Percentiles rank a stretch among this genome's conserved stretches.
phyloP scores from a whole-genome alignment of 2,329 filamentous ascomycete species.

The Arthrobotrys conoides region DNA sequence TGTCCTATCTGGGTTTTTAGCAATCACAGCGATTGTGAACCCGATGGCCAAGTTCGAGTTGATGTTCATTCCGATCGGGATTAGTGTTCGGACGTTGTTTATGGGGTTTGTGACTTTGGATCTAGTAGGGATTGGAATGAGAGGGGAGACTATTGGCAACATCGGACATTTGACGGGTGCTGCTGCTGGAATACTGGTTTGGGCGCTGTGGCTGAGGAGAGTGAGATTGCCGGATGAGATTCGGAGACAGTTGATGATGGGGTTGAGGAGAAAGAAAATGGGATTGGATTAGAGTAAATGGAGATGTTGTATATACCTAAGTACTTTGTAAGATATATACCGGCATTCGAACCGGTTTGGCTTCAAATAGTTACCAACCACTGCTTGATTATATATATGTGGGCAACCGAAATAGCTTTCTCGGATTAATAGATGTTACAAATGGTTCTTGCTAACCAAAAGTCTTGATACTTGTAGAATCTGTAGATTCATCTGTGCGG shows the following conservation, averaged over 20 bases:
- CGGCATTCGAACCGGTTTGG: neutral
- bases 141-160: constrained; percentile 32
- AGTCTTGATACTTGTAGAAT: too few relatives aligned
- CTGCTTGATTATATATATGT: too few relatives aligned
- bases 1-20: constrained; percentile 36
- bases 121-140: constrained; percentile 36
- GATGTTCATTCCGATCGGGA: constrained; percentile 55
- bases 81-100: constrained; percentile 54
- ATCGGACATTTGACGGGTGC: constrained; percentile 51
- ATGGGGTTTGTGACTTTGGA: constrained; percentile 43
- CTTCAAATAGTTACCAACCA: neutral
- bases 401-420: too few relatives aligned
- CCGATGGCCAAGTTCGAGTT: constrained; percentile 53
- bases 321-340: constrained; percentile 7
- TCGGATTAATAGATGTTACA: too few relatives aligned
- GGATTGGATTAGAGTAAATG: constrained; percentile 29
- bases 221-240: constrained; percentile 51
- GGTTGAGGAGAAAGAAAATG: constrained; percentile 52
- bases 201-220: constrained; percentile 56
- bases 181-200: constrained; percentile 32
- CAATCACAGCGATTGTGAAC: constrained; percentile 53
- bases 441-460: too few relatives aligned
- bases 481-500: constrained; percentile 29
- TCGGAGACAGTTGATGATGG: constrained; percentile 53
- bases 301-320: constrained; percentile 28